phyloP scores from a whole-genome alignment of 768 basidiomycete species.

The Panellus pusillus region DNA sequence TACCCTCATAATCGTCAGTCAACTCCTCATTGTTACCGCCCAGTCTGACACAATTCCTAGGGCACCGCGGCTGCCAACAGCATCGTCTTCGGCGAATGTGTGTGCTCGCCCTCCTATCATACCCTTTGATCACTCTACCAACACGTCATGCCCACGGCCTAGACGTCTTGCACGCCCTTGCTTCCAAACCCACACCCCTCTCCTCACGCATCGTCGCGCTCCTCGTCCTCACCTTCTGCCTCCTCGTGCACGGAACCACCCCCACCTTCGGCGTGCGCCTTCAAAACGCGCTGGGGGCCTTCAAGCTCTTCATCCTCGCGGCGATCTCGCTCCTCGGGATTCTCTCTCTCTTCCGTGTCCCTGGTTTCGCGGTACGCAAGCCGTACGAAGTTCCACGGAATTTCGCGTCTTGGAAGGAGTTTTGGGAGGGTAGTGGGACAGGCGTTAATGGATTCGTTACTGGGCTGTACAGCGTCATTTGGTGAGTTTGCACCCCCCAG shows the following conservation, averaged over 20 bases:
- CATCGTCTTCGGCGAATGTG: slow-evolving; percentile 75
- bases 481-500: slow-evolving; percentile 38
- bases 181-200: slow-evolving; percentile 41
- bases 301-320: slow-evolving; percentile 59
- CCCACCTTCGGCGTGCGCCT: slow-evolving; percentile 57
- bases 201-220: slow-evolving; percentile 56
- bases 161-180: slow-evolving; percentile 63
- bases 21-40: neutral
- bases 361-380: slow-evolving; percentile 50
- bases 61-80: slow-evolving; percentile 59
- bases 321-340: slow-evolving; percentile 56
- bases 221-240: slow-evolving; percentile 54
- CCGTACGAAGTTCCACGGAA: slow-evolving; percentile 57
- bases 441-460: slow-evolving; percentile 61
- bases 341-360: slow-evolving; percentile 46
- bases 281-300: slow-evolving; percentile 62
- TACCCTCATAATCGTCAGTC: slow-evolving; percentile 54
- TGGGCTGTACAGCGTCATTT: slow-evolving; percentile 70
- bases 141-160: neutral
- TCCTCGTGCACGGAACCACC: slow-evolving; percentile 55
- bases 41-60: slow-evolving; percentile 29
- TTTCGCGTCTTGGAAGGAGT: slow-evolving; percentile 49
- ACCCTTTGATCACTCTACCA: too few species aligned
- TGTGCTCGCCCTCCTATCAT: slow-evolving; percentile 6
- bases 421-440: slow-evolving; percentile 63